Percentiles rank a stretch among this genome's conserved stretches.
phyloP scores from a whole-genome alignment of 1,284 basidiomycete species.

The Sparassis latifolia region DNA sequence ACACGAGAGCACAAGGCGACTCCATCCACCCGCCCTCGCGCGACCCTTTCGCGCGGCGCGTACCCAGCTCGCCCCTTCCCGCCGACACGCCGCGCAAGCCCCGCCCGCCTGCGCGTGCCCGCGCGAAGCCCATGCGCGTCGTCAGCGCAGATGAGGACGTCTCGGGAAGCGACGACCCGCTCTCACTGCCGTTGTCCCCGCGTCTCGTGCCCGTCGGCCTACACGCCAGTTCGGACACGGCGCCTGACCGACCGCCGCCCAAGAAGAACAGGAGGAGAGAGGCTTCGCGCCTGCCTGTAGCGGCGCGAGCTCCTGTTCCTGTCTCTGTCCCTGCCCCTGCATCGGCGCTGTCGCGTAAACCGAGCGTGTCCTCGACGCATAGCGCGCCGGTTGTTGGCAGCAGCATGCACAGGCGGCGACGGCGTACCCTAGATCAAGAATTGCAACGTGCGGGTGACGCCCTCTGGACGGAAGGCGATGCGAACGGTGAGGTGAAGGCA shows the following conservation, averaged over 20 bases:
- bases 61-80: constrained; percentile 57
- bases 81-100: constrained; percentile 47
- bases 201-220: not conserved
- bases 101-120: constrained; percentile 41
- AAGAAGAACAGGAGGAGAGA: not conserved
- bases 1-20: constrained; percentile 6
- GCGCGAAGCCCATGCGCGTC: constrained; percentile 5
- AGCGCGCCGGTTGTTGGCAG: not conserved
- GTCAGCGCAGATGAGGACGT: not conserved
- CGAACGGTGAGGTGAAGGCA: constrained; percentile 19
- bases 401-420: constrained; percentile 20
- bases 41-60: constrained; percentile 48
- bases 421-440: constrained; percentile 61
- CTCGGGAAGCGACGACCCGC: constrained; percentile 19
- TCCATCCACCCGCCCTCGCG: constrained; percentile 6
- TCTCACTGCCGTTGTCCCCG: constrained; percentile 5
- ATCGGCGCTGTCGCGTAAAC: too few relatives aligned
- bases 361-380: not conserved
- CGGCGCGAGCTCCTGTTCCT: too few relatives aligned
- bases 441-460: constrained; percentile 39
- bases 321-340: too few relatives aligned
- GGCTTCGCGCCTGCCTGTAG: not conserved
- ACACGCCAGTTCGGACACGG: not conserved
- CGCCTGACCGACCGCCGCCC: not conserved
- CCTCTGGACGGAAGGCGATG: constrained; percentile 24